These are phyloP conservation scores for Discostella pseudostelligera DNA, from an alignment of 108 stramenopile species.

Conservation along the genomic window DNA sequence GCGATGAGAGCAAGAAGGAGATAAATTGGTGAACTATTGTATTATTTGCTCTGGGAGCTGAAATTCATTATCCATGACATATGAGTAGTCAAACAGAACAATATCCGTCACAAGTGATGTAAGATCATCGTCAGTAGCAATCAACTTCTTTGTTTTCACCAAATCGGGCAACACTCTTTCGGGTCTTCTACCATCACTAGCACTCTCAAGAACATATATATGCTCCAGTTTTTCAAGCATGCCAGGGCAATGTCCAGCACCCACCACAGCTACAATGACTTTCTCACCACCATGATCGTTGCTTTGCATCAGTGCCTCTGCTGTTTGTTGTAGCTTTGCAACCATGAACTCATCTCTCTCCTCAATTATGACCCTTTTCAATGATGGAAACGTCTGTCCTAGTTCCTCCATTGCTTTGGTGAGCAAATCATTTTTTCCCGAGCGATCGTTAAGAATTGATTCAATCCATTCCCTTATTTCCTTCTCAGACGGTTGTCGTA, in stretches of 20 bases:
- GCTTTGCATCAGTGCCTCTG: constrained; percentile 25
- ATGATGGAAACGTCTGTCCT: constrained; percentile 64
- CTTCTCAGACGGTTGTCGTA: constrained; percentile 67
- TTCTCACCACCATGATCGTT: constrained; percentile 13
- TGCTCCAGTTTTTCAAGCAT: constrained; percentile 44
- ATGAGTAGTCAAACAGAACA: constrained; percentile 41
- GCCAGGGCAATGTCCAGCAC: constrained; percentile 82
- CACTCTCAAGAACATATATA: background rate
- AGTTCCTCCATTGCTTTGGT: constrained; percentile 78
- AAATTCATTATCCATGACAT: constrained; percentile 15
- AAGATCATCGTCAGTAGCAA: constrained; percentile 19
- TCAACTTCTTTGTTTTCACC: constrained; percentile 36
- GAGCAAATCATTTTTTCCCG: constrained; percentile 65
- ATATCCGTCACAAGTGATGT: constrained; percentile 39
- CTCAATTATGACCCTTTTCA: constrained; percentile 69
- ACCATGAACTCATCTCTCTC: constrained; percentile 85
- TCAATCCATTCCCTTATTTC: constrained; percentile 80
- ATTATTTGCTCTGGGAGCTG: background rate
- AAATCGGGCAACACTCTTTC: constrained; percentile 26
- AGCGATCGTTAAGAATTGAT: constrained; percentile 59
- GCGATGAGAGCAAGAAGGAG: constrained; percentile 7
- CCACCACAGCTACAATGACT: constrained; percentile 76
- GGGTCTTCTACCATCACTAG: constrained; percentile 1
- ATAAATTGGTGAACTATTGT: constrained; percentile 1
- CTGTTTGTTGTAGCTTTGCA: constrained; percentile 72